Evolutionary conservation across 441 rosid genomes (phyloP).

Genomic region (Cnidoscolus chayamansa): DNA sequence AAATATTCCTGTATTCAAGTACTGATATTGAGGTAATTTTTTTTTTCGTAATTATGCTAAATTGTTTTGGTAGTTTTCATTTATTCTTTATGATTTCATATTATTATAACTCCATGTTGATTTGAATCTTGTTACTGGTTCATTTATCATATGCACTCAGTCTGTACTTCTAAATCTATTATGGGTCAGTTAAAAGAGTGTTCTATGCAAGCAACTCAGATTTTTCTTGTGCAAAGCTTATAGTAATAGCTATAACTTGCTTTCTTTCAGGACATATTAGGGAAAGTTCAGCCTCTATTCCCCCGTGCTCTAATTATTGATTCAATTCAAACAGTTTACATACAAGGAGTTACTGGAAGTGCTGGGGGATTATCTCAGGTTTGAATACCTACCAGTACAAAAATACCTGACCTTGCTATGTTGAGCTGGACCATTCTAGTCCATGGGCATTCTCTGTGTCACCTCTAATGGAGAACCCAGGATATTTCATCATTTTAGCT

Average conservation of each 20-base stretch:
- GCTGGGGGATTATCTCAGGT: constrained; percentile 67
- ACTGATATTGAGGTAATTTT: constrained; percentile 77
- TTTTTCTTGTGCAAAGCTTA: constrained; percentile 14
- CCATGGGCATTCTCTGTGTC: no score
- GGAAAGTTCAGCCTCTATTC: constrained; percentile 55
- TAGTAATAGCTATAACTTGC: constrained; percentile 10
- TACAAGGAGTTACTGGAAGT: constrained; percentile 30
- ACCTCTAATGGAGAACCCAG: no score
- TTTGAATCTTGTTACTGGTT: background rate
- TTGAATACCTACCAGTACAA: constrained; percentile 7
- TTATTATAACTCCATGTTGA: background rate
- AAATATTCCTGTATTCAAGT: constrained; percentile 74
- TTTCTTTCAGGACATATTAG: constrained; percentile 64
- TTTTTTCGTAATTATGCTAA: constrained; percentile 4
- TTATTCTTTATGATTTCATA: background rate
- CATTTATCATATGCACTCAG: background rate
- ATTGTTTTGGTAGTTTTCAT: constrained; percentile 7
- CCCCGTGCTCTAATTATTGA: constrained; percentile 77
- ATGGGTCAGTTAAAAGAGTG: constrained; percentile 4
- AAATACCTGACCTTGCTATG: background rate
- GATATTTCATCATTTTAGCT: background rate
- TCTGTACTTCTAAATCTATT: constrained; percentile 3
- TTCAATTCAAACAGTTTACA: constrained; percentile 87
- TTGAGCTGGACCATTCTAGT: no score
- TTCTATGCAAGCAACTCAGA: background rate